Percentiles rank a stretch among this genome's conserved stretches.
Conservation (phyloP, 306 rosid species). For the Luffa aegyptiaca region DNA sequence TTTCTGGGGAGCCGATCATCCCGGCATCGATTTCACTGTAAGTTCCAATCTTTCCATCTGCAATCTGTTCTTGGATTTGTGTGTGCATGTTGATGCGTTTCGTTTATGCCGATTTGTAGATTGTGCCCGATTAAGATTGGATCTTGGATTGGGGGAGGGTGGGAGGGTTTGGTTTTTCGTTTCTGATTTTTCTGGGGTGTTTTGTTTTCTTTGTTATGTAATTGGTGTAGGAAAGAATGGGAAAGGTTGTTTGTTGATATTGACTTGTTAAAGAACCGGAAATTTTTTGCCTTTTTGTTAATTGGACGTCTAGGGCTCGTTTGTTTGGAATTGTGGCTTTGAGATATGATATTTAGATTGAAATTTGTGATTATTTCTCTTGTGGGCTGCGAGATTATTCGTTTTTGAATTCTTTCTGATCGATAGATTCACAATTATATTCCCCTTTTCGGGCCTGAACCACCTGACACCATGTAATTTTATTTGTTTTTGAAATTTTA, state of each 20-base stretch:
- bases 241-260: neutral
- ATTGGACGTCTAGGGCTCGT: neutral
- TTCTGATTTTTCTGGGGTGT: neutral
- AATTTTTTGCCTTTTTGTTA: neutral
- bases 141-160: neutral
- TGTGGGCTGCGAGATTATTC: neutral
- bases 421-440: neutral
- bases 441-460: neutral
- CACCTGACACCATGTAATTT: neutral
- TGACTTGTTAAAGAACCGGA: neutral
- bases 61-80: neutral
- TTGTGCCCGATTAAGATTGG: neutral
- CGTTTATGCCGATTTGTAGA: neutral
- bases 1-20: conserved; percentile 93
- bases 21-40: conserved; percentile 83
- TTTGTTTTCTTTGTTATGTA: neutral
- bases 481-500: neutral
- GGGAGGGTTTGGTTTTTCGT: neutral
- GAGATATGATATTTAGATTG: neutral
- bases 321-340: neutral
- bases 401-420: neutral
- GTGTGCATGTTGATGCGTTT: neutral
- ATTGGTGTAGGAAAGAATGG: neutral
- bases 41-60: neutral
- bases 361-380: neutral